These are phyloP conservation scores for Cyclocybe cylindracea DNA, from an alignment of 768 basidiomycete genomes.

Conservation along the genomic window DNA sequence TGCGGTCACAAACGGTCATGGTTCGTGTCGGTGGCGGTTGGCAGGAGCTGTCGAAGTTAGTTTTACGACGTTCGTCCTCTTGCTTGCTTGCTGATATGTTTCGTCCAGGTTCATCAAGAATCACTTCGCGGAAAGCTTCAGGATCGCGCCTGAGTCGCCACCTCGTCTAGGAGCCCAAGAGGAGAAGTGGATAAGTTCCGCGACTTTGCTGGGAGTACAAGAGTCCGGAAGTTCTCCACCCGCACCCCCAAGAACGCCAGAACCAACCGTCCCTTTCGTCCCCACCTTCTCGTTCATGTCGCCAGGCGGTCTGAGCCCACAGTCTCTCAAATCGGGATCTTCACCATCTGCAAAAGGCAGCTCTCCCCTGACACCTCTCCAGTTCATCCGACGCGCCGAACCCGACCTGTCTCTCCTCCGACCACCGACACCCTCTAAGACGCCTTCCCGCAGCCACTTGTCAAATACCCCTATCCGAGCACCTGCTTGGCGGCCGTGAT, in stretches of 20 bases:
- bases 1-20: constrained; percentile 93
- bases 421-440: constrained; percentile 68
- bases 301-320: constrained; percentile 51
- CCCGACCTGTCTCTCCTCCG: constrained; percentile 50
- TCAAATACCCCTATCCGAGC: constrained; percentile 5
- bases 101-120: constrained; percentile 75
- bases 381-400: constrained; percentile 84
- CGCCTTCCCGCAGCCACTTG: constrained; percentile 41
- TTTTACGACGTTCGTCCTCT: neutral
- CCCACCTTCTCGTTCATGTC: constrained; percentile 71
- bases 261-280: constrained; percentile 55
- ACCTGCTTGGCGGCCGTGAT: constrained; percentile 67
- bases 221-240: constrained; percentile 38
- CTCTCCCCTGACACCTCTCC: constrained; percentile 77
- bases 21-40: constrained; percentile 96
- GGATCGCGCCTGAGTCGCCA: constrained; percentile 68
- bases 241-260: constrained; percentile 62
- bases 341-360: constrained; percentile 60
- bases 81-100: constrained; percentile 7
- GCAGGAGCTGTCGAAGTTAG: constrained; percentile 85
- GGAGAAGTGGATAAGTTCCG: constrained; percentile 85
- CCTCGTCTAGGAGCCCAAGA: constrained; percentile 52
- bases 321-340: constrained; percentile 48
- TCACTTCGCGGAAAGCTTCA: constrained; percentile 84
- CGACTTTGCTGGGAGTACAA: constrained; percentile 62